A percentile compares a stretch with the other conserved stretches of the same genome.
Conservation (phyloP, 140 eudicot species). For the Ambrosia hybrid region DNA sequence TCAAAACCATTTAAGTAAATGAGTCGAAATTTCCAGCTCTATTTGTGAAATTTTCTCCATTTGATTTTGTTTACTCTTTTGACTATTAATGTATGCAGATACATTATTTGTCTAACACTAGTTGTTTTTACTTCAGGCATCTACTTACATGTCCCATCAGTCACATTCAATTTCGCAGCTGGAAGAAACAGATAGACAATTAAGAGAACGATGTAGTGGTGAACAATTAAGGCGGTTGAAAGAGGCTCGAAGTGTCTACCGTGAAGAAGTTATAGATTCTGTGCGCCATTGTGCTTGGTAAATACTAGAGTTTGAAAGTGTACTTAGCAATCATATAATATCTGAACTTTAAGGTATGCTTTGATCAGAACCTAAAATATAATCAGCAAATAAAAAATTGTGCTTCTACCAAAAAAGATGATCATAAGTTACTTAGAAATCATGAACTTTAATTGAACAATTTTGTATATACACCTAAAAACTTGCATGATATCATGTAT, state of each 20-base stretch:
- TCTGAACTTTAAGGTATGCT: background rate
- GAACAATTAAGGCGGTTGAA: constrained; percentile 83
- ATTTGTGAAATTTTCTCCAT: no score
- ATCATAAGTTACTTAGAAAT: background rate
- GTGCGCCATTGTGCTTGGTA: constrained; percentile 91
- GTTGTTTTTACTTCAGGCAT: constrained; percentile 54
- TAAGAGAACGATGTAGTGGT: constrained; percentile 62
- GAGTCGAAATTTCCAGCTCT: no score
- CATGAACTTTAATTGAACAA: background rate
- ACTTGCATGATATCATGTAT: background rate
- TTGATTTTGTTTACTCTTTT: background rate
- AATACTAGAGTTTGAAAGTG: constrained; percentile 14
- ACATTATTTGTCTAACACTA: constrained; percentile 8
- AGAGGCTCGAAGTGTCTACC: constrained; percentile 72
- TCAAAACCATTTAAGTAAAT: no score
- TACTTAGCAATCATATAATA: constrained; percentile 5
- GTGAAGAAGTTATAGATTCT: constrained; percentile 90
- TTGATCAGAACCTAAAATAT: background rate
- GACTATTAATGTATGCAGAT: background rate
- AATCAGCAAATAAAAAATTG: background rate
- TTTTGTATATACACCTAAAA: background rate
- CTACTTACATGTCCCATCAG: constrained; percentile 80
- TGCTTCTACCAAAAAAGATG: background rate
- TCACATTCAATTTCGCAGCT: constrained; percentile 75
- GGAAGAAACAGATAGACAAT: constrained; percentile 88